These are phyloP conservation scores for Geotrichum armillariae DNA, from an alignment of 1,139 yeast species.

Conservation along the genomic window DNA sequence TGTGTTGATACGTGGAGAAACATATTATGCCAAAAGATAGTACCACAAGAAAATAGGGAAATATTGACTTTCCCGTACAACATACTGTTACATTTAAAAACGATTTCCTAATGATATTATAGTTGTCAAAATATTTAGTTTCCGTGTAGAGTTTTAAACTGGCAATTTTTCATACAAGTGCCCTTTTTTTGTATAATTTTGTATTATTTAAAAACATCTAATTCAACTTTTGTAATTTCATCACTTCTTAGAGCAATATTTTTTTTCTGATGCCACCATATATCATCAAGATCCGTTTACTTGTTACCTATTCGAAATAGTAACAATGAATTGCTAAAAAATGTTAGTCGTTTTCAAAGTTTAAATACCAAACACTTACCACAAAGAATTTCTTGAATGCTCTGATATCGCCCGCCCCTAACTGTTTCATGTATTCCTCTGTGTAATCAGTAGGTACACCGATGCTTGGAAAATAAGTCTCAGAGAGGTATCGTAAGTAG, in stretches of 20 bases:
- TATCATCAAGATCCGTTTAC: too few species aligned
- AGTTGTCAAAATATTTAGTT: too few species aligned
- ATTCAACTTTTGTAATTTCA: background rate
- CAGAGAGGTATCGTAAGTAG: constrained; percentile 32
- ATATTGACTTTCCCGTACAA: too few species aligned
- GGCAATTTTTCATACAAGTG: too few species aligned
- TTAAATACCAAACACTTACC: constrained; percentile 21
- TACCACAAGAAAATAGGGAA: too few species aligned
- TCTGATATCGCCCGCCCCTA: constrained; percentile 30
- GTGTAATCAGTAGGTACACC: constrained; percentile 35
- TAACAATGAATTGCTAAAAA: constrained; percentile 4
- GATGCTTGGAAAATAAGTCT: constrained; percentile 33
- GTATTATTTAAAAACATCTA: constrained; percentile 2
- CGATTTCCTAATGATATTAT: too few species aligned
- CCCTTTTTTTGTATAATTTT: too few species aligned
- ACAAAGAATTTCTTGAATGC: constrained; percentile 36
- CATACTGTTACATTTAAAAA: too few species aligned
- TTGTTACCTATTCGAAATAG: background rate
- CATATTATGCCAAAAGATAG: too few species aligned
- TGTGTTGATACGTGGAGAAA: too few species aligned
- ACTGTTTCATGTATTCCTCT: constrained; percentile 32
- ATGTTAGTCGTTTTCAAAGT: background rate
- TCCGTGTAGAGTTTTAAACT: too few species aligned
- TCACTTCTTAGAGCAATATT: background rate
- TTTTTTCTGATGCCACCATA: background rate